Base-by-base conservation (phyloP, 2,329 filamentous ascomycete species). In the Penicillium glabrum region DNA sequence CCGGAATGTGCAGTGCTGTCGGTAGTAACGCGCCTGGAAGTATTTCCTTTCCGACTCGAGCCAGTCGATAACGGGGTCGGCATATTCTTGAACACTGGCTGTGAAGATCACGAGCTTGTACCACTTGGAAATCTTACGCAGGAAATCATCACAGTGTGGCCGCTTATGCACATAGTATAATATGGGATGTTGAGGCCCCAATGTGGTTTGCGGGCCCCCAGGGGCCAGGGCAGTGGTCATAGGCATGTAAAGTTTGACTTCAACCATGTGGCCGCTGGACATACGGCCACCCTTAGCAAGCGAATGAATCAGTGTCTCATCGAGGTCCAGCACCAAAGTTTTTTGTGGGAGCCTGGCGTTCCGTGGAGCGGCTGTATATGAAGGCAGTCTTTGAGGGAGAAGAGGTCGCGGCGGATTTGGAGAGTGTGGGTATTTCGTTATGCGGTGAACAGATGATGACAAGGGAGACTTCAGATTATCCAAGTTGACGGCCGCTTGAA, bases 121-220 rank as follows among this genome's bases (percentile, higher is more conserved):
- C 95, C 95, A 99, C 79, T 96, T 96, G 81, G 88, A 92, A 46
- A 97, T 86, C 81, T 95, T 91, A 69, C 93, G 89, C 69, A 99
- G 77, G 71, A 99, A 99, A 66, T 98, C 93, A 75, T 99, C 95
- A 74, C 95, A 99, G 72, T 95, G 89, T 35, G 95, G 95, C 61
- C 95, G 88, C 77, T 99, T 98, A 79, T 99, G 95, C 51, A 99
- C 95, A 80, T 97, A 99, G 79, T 99, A 99, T 60, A 99, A 78
- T 64, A 99, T 98, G 1, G 95, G 95, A 71, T 99, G 93, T 70
- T 96, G 93, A 41, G 92, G 91, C 8, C 90, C 91, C 26, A 90
- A 78, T 23, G 82, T 83, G 21, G 86, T 80, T 64, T 87, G 83
- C 26, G 88, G 87, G 31, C 85, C 86, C 9, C 72, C 72, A 1